Conservation (phyloP, 192 early-diverging fungal genomes). For the Backusella tuberculispora region DNA sequence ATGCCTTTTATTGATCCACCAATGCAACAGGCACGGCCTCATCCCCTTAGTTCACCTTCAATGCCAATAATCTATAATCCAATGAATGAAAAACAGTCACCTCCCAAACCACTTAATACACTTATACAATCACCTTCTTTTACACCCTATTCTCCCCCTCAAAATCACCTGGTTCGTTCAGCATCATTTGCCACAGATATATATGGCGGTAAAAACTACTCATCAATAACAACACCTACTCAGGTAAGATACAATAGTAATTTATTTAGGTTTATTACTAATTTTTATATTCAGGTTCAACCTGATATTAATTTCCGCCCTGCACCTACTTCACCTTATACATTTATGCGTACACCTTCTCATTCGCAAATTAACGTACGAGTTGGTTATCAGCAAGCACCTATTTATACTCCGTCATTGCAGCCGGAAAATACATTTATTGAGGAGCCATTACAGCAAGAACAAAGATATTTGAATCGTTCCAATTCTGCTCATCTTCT, state of each 20-base stretch:
- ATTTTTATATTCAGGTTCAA: not conserved
- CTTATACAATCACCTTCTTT: conserved; percentile 20
- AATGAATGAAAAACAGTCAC: not conserved
- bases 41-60: conserved; percentile 23
- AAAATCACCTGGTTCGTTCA: not conserved
- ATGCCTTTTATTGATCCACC: not conserved
- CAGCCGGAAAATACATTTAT: conserved; percentile 9
- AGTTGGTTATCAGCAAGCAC: conserved; percentile 10
- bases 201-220: not conserved
- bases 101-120: not conserved
- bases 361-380: not conserved
- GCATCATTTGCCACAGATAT: conserved; percentile 12
- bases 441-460: not conserved
- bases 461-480: not conserved
- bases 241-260: not conserved
- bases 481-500: conserved; percentile 6
- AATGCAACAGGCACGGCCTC: not conserved
- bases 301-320: conserved; percentile 2
- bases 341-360: conserved; percentile 11
- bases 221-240: not conserved
- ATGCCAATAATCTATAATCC: conserved; percentile 28
- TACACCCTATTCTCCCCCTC: not conserved
- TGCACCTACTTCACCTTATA: not conserved
- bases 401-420: not conserved
- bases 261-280: not conserved